Conservation (phyloP, 2,329 filamentous ascomycete genomes). For the Hymenoscyphus fructigenus region DNA sequence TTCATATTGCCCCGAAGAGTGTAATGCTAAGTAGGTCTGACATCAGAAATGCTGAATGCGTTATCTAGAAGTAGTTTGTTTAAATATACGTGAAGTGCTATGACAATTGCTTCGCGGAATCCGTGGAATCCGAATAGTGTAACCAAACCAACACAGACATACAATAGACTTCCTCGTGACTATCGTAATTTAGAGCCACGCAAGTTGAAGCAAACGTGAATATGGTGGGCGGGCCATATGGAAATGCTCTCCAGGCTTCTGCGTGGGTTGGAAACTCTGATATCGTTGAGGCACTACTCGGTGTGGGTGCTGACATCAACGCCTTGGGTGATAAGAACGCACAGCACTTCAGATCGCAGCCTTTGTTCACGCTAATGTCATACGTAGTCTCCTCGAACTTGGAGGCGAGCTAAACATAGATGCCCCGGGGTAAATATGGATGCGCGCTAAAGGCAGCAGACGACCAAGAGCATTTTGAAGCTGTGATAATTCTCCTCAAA, state of each 20-base stretch:
- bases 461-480: slow-evolving; percentile 14
- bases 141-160: no score
- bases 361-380: slow-evolving; percentile 11
- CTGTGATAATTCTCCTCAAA: slow-evolving; percentile 12
- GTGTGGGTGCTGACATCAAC: slow-evolving; percentile 6
- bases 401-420: slow-evolving; percentile 12
- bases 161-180: no score
- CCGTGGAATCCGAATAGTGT: no score
- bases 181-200: no score
- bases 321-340: slow-evolving; percentile 1
- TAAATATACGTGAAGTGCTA: no score
- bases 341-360: slow-evolving; percentile 15
- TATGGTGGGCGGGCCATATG: slow-evolving; percentile 10
- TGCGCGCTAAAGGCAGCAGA: slow-evolving; percentile 12
- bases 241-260: slow-evolving; percentile 13
- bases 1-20: no score
- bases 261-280: slow-evolving; percentile 8
- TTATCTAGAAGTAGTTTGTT: no score
- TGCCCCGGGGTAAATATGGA: slow-evolving; percentile 11
- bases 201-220: slow-evolving; percentile 12
- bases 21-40: no score
- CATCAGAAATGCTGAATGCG: no score
- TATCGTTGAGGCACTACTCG: slow-evolving; percentile 7
- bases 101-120: no score
- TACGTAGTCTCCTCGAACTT: slow-evolving; percentile 9